Evolutionary conservation across 2,329 filamentous ascomycete species (phyloP).

Genomic region (Mycosphaerella arachidis): DNA sequence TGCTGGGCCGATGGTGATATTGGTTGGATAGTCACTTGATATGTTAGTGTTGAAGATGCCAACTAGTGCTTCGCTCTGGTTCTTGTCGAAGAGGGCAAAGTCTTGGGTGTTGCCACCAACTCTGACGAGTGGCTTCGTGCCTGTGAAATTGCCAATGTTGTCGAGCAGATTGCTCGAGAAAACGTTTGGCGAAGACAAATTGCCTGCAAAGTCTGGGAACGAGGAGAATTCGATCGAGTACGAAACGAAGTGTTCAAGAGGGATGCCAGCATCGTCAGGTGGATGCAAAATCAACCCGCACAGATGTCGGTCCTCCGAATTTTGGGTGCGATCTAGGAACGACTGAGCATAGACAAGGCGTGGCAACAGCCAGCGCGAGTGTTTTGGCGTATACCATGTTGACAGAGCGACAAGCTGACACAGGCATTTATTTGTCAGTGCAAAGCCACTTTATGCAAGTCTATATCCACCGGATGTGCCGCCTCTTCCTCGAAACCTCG

Average conservation of each 20-base stretch:
- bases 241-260: constrained; percentile 46
- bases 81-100: constrained; percentile 56
- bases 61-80: constrained; percentile 48
- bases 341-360: neutral
- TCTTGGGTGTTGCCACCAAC: constrained; percentile 67
- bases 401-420: neutral
- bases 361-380: neutral
- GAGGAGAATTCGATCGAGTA: constrained; percentile 51
- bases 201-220: constrained; percentile 53
- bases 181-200: constrained; percentile 51
- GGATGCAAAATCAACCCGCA: constrained; percentile 47
- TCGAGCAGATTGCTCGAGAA: constrained; percentile 59
- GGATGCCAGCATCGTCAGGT: constrained; percentile 26
- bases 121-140: constrained; percentile 56
- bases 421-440: neutral
- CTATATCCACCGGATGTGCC: neutral
- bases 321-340: neutral
- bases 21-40: constrained; percentile 58
- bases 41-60: constrained; percentile 52
- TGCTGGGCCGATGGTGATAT: constrained; percentile 55
- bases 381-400: neutral
- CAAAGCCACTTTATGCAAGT: neutral
- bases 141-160: constrained; percentile 52
- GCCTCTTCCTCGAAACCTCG: no score
- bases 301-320: neutral